Percentiles rank a stretch among this genome's conserved stretches.
phyloP scores from a whole-genome alignment of 352 stramenopile species.

The Phytopythium mirpurense region DNA sequence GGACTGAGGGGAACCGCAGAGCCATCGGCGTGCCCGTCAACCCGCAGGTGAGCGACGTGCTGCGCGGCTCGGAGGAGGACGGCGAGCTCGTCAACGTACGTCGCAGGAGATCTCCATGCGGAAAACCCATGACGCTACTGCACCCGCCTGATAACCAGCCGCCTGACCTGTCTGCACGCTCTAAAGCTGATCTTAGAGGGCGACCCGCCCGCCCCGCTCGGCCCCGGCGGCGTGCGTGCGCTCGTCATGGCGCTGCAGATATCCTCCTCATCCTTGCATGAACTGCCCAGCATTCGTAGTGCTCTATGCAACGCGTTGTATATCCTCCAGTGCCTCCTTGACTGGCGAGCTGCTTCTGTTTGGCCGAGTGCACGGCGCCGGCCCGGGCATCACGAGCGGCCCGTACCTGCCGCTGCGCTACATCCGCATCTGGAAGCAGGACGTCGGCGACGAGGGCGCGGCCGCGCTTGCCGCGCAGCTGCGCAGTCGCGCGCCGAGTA shows the following conservation, averaged over 20 bases:
- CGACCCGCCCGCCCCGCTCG: conserved; percentile 50
- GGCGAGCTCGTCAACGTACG: conserved; percentile 64
- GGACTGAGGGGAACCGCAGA: too few species aligned
- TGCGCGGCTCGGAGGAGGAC: conserved; percentile 65
- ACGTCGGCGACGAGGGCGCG: conserved; percentile 68
- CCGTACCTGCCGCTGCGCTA: conserved; percentile 65
- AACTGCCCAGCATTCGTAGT: too few species aligned
- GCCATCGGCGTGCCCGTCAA: conserved; percentile 68
- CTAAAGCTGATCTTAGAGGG: conserved; percentile 71
- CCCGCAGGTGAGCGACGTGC: conserved; percentile 59
- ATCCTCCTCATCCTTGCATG: conserved; percentile 48
- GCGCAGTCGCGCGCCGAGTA: conserved; percentile 26
- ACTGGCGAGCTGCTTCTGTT: too few species aligned
- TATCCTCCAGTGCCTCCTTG: conserved; percentile 27
- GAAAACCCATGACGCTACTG: too few species aligned
- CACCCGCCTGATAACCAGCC: too few species aligned
- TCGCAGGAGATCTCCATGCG: too few species aligned
- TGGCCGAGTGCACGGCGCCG: conserved; percentile 42
- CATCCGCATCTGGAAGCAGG: conserved; percentile 80
- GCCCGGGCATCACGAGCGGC: conserved; percentile 54
- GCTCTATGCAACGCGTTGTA: too few species aligned
- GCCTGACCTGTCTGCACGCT: background rate
- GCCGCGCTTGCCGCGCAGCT: conserved; percentile 54
- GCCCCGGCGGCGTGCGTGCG: conserved; percentile 56
- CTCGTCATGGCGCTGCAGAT: conserved; percentile 74